Conservation (phyloP, 495 filamentous ascomycete species). For the Aspergillus carlsbadensis region DNA sequence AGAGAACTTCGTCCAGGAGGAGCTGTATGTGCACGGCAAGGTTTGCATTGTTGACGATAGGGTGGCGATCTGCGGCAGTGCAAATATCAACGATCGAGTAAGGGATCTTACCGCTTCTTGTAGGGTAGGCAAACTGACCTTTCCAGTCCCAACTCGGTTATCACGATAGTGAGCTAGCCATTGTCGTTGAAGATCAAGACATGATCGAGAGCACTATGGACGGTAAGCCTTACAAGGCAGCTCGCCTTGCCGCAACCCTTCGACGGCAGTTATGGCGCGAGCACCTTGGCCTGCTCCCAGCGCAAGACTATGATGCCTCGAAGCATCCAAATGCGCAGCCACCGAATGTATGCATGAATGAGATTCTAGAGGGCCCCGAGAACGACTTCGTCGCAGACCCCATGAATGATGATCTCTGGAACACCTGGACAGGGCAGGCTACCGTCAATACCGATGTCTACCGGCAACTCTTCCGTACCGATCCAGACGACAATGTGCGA, state of each 20-base stretch:
- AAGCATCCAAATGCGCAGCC: conserved; percentile 80
- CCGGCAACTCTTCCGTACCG: conserved; percentile 83
- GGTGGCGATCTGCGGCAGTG: conserved; percentile 78
- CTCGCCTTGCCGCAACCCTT: conserved; percentile 74
- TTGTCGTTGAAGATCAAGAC: conserved; percentile 85
- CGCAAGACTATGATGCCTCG: conserved; percentile 68
- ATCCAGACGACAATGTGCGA: conserved; percentile 87
- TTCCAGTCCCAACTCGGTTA: conserved; percentile 74
- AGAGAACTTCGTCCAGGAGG: conserved; percentile 88
- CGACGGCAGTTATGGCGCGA: conserved; percentile 89
- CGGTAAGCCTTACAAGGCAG: conserved; percentile 70
- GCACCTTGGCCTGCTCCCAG: conserved; percentile 79
- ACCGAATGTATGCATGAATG: conserved; percentile 71
- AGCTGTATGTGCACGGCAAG: conserved; percentile 92
- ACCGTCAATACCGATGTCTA: conserved; percentile 82
- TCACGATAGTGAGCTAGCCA: conserved; percentile 89
- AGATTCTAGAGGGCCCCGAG: conserved; percentile 59
- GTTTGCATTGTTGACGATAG: conserved; percentile 83
- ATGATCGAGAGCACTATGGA: conserved; percentile 75
- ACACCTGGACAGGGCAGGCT: conserved; percentile 75
- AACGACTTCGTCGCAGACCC: conserved; percentile 83
- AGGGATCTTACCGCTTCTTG: conserved; percentile 18
- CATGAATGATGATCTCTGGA: conserved; percentile 76
- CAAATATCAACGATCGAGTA: conserved; percentile 89
- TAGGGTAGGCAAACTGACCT: conserved; percentile 12